Conservation (phyloP, 2,329 filamentous ascomycete genomes). For the Monilinia fructicola region DNA sequence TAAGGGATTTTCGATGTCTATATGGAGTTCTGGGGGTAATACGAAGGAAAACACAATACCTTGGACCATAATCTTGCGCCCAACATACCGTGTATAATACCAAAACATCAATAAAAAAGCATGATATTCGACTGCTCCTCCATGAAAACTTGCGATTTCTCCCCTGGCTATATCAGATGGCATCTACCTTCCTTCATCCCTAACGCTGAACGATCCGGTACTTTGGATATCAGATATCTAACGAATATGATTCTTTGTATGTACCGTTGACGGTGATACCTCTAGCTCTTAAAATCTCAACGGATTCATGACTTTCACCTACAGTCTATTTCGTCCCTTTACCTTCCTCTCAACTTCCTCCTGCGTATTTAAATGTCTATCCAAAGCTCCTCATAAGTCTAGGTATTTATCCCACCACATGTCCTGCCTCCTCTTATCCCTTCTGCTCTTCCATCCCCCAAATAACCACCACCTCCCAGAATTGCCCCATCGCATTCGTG, state of each 20-base stretch:
- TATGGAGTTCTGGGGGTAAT: slow-evolving; percentile 15
- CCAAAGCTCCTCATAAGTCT: background rate
- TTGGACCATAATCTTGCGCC: background rate
- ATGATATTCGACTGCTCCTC: background rate
- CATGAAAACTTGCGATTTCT: background rate
- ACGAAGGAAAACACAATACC: slow-evolving; percentile 7
- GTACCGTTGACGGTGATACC: background rate
- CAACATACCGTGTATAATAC: slow-evolving; percentile 16
- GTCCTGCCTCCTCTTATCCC: background rate
- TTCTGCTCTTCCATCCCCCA: background rate
- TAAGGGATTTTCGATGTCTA: slow-evolving; percentile 8
- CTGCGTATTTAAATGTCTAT: background rate
- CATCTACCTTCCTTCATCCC: background rate
- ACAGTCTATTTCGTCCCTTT: background rate
- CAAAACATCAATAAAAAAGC: slow-evolving; percentile 11
- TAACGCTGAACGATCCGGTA: background rate
- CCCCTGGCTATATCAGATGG: background rate
- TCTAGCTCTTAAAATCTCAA: background rate
- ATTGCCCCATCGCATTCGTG: too few relatives aligned
- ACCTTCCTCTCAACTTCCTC: background rate
- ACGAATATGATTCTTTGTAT: background rate
- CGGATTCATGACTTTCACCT: background rate
- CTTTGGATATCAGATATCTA: background rate
- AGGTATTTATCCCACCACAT: background rate
- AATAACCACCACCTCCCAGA: background rate